A percentile compares a stretch with the other conserved stretches of the same genome.
These are phyloP conservation scores for Cetraspora pellucida DNA, from an alignment of 192 early-diverging fungal genomes.

Conservation along the genomic window DNA sequence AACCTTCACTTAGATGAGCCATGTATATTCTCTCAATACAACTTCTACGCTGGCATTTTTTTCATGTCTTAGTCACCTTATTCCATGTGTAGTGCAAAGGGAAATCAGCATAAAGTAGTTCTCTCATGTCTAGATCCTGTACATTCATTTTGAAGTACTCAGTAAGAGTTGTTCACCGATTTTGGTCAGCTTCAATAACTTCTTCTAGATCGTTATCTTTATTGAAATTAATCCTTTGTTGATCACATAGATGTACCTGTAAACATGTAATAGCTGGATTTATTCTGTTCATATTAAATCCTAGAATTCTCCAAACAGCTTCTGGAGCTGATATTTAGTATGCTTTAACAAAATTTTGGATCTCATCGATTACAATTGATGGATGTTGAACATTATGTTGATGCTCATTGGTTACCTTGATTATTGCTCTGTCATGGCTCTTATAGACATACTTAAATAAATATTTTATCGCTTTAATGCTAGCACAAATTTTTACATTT, in stretches of 20 bases:
- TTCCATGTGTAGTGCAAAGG: neutral
- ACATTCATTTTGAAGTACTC: constrained; percentile 27
- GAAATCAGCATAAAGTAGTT: constrained; percentile 21
- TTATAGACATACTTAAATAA: constrained; percentile 47
- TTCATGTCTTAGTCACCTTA: neutral
- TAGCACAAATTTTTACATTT: constrained; percentile 42
- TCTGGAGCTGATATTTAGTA: constrained; percentile 38
- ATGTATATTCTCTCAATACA: neutral
- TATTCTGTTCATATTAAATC: constrained; percentile 32
- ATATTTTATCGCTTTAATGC: constrained; percentile 40
- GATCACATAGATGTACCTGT: neutral
- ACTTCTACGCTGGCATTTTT: neutral
- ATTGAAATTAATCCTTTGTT: neutral
- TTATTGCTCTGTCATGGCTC: constrained; percentile 33
- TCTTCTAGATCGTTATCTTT: neutral
- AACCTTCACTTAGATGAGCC: neutral
- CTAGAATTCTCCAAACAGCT: constrained; percentile 35
- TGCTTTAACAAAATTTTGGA: constrained; percentile 4
- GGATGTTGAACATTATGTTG: neutral
- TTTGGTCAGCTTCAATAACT: constrained; percentile 17
- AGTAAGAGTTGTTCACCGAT: constrained; percentile 21
- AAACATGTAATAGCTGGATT: constrained; percentile 6
- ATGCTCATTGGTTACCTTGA: neutral
- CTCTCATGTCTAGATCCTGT: neutral
- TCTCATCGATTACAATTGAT: neutral